phyloP scores from a whole-genome alignment of 106 monocot species.

The Dioscorea dumetorum region DNA sequence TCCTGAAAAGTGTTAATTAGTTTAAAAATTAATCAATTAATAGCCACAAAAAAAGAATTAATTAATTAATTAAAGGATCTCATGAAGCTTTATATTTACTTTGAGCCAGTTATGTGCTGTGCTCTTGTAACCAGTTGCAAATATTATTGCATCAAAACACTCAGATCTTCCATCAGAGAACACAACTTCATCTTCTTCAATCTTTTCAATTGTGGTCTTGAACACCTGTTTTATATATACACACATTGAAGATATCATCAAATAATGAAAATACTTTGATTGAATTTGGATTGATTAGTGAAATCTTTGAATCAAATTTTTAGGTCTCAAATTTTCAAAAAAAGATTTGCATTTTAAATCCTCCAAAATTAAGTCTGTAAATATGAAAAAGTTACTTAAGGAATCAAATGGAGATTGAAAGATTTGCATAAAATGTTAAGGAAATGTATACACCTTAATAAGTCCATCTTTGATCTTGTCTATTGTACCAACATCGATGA shows the following conservation, averaged over 20 bases:
- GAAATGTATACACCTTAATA: slow-evolving; percentile 18
- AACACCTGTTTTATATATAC: too few species aligned
- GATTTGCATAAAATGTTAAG: too few species aligned
- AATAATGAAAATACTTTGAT: too few species aligned
- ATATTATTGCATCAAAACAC: slow-evolving; percentile 56
- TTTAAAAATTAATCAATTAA: background rate
- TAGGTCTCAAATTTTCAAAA: too few species aligned
- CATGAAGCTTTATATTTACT: slow-evolving; percentile 7
- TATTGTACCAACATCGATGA: slow-evolving; percentile 42
- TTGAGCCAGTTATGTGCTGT: slow-evolving; percentile 49
- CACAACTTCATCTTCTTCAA: slow-evolving; percentile 20
- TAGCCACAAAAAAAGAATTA: background rate
- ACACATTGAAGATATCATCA: too few species aligned
- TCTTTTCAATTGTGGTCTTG: background rate
- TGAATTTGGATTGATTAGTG: too few species aligned
- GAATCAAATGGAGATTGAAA: too few species aligned
- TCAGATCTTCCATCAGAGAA: slow-evolving; percentile 32
- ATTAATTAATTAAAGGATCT: background rate
- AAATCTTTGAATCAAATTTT: too few species aligned
- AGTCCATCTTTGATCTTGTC: slow-evolving; percentile 30
- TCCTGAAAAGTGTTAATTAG: background rate
- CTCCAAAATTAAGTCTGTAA: too few species aligned
- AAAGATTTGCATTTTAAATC: too few species aligned
- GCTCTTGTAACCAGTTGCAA: slow-evolving; percentile 67
- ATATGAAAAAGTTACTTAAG: too few species aligned